Evolutionary conservation across 805 yeast species (phyloP), one percentile per base, ranked within the genome.

Genomic region (Torulaspora quercuum): DNA sequence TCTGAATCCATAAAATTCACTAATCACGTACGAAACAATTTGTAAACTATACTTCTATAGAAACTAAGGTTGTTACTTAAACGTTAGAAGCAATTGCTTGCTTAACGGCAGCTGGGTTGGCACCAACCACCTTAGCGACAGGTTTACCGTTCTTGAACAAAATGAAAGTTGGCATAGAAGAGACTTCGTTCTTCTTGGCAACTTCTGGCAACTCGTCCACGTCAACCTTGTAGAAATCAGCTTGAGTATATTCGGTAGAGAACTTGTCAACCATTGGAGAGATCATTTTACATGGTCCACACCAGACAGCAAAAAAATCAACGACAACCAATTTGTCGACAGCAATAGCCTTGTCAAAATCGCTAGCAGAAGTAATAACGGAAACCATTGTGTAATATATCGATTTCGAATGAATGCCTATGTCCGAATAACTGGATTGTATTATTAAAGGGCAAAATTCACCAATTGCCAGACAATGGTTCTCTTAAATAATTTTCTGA

Each of bases 201-300:
- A 89, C 77, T 19, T 76, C 78, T 27, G 78, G 77, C 49, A 85
- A 73, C 63, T 80, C 80, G 61, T 92, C 97, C 46, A 89, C 95
- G 59, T 90, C 97, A 37, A 92, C 78, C 75, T 90, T 88, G 76
- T 75, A 73, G 75, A 92, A 90, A 52, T 72, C 75, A 52, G 82
- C 86, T 37, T 69, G 65, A 18, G 79, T 47, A 76, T 80, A 80
- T 56, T 70, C 68, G 31, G 60, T 61, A 27, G 88, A 70, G 58
- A 89, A 81, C 64, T 82, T 82, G 60, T 89, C 95, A 53, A 90
- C 69, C 69, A 86, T 70, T 53, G 98, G 98, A 38, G 96, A 89
- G 67, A 92, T 82, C 79, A 85, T 85, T 76, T 90, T 92, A 75
- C 98, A 90, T 45, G 98, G 97, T 53, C 97, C 97, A 68, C 98